Evolutionary conservation across 495 filamentous ascomycete genomes (phyloP).

Genomic region (Xylaria venustula): DNA sequence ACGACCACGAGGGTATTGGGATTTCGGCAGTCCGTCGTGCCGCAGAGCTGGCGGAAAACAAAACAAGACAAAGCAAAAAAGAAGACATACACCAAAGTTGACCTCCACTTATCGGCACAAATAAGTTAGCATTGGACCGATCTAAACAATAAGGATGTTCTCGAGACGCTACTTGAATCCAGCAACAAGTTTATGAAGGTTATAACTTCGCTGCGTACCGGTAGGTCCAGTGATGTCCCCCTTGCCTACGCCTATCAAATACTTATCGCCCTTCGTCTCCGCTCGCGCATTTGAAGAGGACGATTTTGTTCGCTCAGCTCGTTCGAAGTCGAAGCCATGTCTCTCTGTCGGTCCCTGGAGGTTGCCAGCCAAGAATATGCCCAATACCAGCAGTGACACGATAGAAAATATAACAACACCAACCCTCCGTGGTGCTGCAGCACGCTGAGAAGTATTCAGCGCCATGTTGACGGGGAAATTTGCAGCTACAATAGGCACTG

Average conservation of each 20-base stretch:
- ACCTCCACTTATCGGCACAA: conserved; percentile 61
- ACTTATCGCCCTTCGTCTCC: conserved; percentile 48
- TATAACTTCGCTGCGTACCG: conserved; percentile 41
- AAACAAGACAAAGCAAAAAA: background rate
- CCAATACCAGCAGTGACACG: conserved; percentile 26
- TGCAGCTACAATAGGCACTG: background rate
- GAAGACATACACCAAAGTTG: conserved; percentile 47
- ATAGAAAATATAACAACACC: conserved; percentile 22
- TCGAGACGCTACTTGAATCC: background rate
- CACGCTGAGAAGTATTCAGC: background rate
- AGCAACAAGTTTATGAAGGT: conserved; percentile 29
- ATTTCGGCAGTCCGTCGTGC: background rate
- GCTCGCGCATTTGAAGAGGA: conserved; percentile 22
- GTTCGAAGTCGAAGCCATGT: conserved; percentile 14
- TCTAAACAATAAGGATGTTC: background rate
- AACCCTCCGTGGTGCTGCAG: conserved; percentile 9
- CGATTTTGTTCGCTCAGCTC: conserved; percentile 11
- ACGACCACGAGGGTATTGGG: background rate
- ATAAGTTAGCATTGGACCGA: conserved; percentile 9
- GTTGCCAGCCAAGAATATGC: conserved; percentile 21
- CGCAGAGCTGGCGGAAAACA: too few relatives aligned
- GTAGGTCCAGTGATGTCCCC: conserved; percentile 87
- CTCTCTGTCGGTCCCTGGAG: conserved; percentile 6
- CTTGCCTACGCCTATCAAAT: conserved; percentile 85
- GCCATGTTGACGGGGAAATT: conserved; percentile 4